phyloP scores from a whole-genome alignment of 257 asterid species.

The Solanum ahanhuiri region DNA sequence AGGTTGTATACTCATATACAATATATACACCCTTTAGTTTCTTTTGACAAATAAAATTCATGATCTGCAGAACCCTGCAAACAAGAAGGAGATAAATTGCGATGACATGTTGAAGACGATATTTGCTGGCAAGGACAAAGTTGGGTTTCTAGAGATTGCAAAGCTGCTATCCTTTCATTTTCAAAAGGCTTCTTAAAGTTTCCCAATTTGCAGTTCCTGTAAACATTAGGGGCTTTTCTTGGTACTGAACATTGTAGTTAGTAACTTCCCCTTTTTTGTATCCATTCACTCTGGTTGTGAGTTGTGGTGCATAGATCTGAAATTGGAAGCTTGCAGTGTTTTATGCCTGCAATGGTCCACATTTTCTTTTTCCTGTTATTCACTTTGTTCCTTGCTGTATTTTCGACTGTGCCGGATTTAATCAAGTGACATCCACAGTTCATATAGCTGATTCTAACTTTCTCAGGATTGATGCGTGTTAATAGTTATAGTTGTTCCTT shows the following conservation, averaged over 20 bases:
- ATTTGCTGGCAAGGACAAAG: slow-evolving; percentile 48
- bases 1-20: not conserved
- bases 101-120: slow-evolving; percentile 53
- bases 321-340: not conserved
- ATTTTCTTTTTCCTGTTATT: not conserved
- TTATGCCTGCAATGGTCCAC: not conserved
- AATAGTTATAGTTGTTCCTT: not conserved
- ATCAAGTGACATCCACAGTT: not conserved
- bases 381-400: not conserved
- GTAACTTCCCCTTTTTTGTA: not conserved
- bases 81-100: slow-evolving; percentile 50
- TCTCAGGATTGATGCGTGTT: too few species aligned
- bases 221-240: not conserved
- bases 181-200: slow-evolving; percentile 25
- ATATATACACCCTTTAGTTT: not conserved
- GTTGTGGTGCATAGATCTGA: not conserved
- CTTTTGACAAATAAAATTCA: not conserved
- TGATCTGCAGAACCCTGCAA: slow-evolving; percentile 40
- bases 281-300: not conserved
- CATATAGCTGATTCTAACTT: not conserved
- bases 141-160: slow-evolving; percentile 38
- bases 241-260: not conserved
- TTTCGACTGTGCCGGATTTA: not conserved
- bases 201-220: not conserved
- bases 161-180: slow-evolving; percentile 43